Evolutionary conservation across 768 basidiomycete genomes (phyloP).

Genomic region (Pilatotrama ljubarskyi): DNA sequence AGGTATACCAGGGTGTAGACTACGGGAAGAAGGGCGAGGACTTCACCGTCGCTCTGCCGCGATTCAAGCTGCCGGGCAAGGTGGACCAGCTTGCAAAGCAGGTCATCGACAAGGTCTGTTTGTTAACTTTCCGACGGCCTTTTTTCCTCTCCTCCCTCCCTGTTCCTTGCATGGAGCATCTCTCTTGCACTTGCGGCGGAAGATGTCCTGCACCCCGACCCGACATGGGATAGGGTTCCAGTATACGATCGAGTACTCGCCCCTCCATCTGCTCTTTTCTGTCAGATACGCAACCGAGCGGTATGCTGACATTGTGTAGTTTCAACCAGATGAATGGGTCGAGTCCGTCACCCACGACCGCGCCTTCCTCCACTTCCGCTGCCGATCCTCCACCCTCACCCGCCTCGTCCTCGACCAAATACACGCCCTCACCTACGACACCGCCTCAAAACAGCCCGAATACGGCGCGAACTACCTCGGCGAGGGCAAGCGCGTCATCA

Average conservation of each 20-base stretch:
- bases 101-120: conserved; percentile 78
- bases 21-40: conserved; percentile 94
- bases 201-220: no score
- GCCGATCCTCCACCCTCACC: conserved; percentile 63
- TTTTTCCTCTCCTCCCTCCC: not conserved
- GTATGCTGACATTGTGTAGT: conserved; percentile 45
- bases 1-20: conserved; percentile 83
- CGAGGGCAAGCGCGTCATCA: conserved; percentile 77
- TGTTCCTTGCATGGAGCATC: not conserved
- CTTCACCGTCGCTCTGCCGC: conserved; percentile 88
- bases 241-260: not conserved
- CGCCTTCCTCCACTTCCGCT: conserved; percentile 81
- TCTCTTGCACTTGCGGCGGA: no score
- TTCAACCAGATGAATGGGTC: conserved; percentile 81
- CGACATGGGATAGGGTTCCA: no score
- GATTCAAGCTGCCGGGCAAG: conserved; percentile 85
- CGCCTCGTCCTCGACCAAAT: conserved; percentile 72
- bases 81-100: conserved; percentile 73
- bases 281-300: no score
- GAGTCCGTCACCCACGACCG: conserved; percentile 68
- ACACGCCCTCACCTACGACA: conserved; percentile 65
- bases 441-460: conserved; percentile 56
- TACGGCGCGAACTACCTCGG: conserved; percentile 84
- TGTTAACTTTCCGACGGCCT: no score
- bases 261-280: no score